A percentile compares a stretch with the other conserved stretches of the same genome.
Conservation (phyloP, 495 filamentous ascomycete species). For the Paragyromitra xinjiangensis region DNA sequence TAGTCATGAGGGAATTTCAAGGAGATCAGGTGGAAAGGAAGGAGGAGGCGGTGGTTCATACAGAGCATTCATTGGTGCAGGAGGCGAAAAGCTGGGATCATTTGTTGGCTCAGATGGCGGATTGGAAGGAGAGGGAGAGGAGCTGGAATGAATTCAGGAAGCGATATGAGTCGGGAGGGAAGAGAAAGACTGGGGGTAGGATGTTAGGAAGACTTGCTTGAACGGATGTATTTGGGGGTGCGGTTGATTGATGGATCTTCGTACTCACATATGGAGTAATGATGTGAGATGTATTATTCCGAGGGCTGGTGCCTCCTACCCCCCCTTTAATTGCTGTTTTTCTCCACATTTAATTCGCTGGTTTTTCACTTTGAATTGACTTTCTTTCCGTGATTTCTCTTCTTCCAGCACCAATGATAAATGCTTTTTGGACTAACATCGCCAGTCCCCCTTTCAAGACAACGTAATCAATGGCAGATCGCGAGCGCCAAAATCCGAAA, state of each 20-base stretch:
- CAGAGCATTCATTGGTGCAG: background rate
- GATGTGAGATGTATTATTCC: background rate
- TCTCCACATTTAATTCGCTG: background rate
- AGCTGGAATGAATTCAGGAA: constrained; percentile 62
- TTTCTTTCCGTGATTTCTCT: background rate
- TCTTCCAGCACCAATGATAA: background rate
- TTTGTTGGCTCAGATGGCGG: constrained; percentile 61
- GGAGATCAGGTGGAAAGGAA: background rate
- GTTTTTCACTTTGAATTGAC: background rate
- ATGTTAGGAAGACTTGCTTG: constrained; percentile 14
- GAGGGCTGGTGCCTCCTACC: background rate
- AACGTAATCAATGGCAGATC: background rate
- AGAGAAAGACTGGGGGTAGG: constrained; percentile 23
- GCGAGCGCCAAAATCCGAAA: too few species aligned
- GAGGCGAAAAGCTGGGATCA: constrained; percentile 52
- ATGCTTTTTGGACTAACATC: background rate
- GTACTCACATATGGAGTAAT: background rate
- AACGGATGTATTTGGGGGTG: background rate
- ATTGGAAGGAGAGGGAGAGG: constrained; percentile 62
- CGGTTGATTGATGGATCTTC: background rate
- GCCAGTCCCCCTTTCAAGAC: background rate
- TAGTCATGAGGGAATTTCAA: background rate
- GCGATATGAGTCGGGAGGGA: constrained; percentile 24
- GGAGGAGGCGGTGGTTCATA: background rate
- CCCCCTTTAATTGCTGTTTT: background rate